These are phyloP conservation scores for Aspergillus kassunensis DNA, from an alignment of 495 filamentous ascomycete species.

Conservation along the genomic window DNA sequence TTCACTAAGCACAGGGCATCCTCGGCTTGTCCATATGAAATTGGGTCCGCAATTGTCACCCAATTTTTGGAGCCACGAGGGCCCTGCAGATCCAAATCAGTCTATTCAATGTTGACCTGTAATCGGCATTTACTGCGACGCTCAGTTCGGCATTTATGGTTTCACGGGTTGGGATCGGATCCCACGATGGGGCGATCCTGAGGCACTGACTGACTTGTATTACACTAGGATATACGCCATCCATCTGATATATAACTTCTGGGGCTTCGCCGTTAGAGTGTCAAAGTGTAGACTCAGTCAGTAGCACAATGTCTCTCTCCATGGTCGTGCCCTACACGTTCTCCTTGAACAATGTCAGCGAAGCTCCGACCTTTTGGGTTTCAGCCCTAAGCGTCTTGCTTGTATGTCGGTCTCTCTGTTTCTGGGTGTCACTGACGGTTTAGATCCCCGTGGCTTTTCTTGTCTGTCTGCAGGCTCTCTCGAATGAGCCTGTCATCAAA, in stretches of 20 bases:
- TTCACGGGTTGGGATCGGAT: neutral
- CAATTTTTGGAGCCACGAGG: neutral
- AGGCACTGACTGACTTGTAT: neutral
- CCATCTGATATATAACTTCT: no score
- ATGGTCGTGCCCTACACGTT: constrained; percentile 18
- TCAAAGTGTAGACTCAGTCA: no score
- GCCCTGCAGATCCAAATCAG: neutral
- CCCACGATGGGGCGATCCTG: neutral
- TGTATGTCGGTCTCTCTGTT: constrained; percentile 4
- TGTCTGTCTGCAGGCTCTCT: constrained; percentile 12
- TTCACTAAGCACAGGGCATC: no score
- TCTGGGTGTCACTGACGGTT: neutral
- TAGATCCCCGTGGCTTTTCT: constrained; percentile 20
- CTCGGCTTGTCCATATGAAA: neutral
- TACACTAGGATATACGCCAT: neutral
- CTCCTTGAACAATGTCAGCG: constrained; percentile 1
- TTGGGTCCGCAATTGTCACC: neutral
- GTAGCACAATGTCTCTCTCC: constrained; percentile 11
- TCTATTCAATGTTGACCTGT: no score
- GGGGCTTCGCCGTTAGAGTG: no score
- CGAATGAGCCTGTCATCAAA: constrained; percentile 19
- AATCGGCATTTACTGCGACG: neutral
- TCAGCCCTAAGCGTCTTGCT: constrained; percentile 13
- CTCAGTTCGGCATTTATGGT: neutral
- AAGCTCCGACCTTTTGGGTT: constrained; percentile 7